Evolutionary conservation across 305 asterid species (phyloP), one percentile per base, ranked within the genome.

Genomic region (Plantago lanceolata): DNA sequence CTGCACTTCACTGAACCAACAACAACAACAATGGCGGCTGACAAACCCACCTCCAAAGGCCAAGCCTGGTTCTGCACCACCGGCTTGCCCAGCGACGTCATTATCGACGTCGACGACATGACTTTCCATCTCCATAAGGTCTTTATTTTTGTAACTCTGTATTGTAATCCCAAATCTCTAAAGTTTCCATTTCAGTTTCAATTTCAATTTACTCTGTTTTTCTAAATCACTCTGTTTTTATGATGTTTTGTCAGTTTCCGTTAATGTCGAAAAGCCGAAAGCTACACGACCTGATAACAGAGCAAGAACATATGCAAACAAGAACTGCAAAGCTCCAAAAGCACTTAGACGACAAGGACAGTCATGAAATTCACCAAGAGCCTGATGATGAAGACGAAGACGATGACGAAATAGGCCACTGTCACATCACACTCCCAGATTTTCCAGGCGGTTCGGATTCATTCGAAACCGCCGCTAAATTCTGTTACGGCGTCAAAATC

Each of bases 1-100:
- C 33, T 29, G 4, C 33, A 29, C 33, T 29, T 29, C 33, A 29
- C 33, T 2, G 33, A 29, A 29, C 33, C 33, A 29, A 2, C 33
- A 29, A 29, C 33, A 29, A 29, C 45, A 28, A 15, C 50, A 21
- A 81, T 86, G 95, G 87, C 84, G 19, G 61, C 85, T 48, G 89
- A 84, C 33, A 85, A 79, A 68, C 79, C 90, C 61, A 73, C 70
- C 33, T 59, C 96, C 71, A 86, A 85, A 83, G 97, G 96, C 50
- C 96, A 88, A 76, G 98, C 98, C 67, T 88, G 95, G 99, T 93
- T 93, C 61, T 93, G 96, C 84, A 85, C 96, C 8, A 87, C 96
- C 0, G 97, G 97, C 8, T 73, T 93, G 48, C 96, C 99, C 0
- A 90, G 97, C 64, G 99, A 93, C 64, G 75, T 90, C 44, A 68